Conservation (phyloP, 2,329 filamentous ascomycete genomes). For the Fusarium napiforme region DNA sequence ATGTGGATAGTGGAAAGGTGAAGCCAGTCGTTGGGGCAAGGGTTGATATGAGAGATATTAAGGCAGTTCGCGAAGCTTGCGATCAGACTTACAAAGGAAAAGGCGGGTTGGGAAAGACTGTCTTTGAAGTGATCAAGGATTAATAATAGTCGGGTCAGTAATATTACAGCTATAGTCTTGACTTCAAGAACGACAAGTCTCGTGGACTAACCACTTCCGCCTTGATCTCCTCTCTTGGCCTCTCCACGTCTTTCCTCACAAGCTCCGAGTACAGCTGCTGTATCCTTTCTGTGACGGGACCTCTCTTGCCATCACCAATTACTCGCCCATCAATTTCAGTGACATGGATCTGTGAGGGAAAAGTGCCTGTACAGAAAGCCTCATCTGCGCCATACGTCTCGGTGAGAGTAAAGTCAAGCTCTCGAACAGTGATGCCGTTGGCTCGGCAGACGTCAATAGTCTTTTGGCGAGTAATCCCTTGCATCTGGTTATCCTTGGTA, state of each 20-base stretch:
- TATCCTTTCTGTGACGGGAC: neutral
- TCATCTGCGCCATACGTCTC: conserved; percentile 6
- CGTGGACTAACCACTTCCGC: neutral
- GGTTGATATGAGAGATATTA: neutral
- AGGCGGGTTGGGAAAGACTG: neutral
- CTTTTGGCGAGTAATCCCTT: neutral
- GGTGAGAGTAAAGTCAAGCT: neutral
- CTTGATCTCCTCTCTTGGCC: neutral
- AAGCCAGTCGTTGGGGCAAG: neutral
- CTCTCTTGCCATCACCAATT: neutral
- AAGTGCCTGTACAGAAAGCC: neutral
- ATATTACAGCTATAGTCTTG: neutral
- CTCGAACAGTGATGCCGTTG: rapidly evolving
- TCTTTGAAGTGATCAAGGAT: neutral
- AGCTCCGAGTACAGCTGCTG: neutral
- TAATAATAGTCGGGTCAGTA: rapidly evolving
- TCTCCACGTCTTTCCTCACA: neutral
- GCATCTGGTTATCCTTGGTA: conserved; percentile 18
- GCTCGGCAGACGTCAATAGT: neutral
- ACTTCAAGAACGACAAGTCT: conserved; percentile 1
- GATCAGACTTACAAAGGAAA: neutral
- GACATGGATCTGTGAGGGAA: conserved; percentile 11
- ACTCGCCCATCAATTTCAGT: neutral
- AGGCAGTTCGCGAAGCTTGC: neutral
- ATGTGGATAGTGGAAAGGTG: neutral